Evolutionary conservation across 768 basidiomycete species (phyloP), one percentile per base, ranked within the genome.

Genomic region (Rhodosporidiobolus sp.): DNA sequence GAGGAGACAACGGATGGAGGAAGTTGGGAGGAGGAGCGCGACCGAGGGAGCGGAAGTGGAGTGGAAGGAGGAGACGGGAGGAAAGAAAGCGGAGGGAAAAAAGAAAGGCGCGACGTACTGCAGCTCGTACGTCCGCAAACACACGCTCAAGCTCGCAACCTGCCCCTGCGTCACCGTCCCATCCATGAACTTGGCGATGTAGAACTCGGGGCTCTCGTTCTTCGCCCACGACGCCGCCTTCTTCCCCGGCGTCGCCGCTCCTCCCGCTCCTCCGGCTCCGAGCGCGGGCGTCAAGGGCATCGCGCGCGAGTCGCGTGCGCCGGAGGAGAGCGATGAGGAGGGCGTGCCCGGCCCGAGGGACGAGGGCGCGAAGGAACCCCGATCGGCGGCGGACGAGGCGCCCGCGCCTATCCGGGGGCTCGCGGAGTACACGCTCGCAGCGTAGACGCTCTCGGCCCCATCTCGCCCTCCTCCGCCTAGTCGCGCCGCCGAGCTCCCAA

Each of bases 161-260:
- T 93, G 88, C 81, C 91, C 90, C 53, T 87, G 82, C 1, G 89
- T 93, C 61, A 96, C 88, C 3, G 90, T 90, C 70, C 87, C 87
- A 78, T 94, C 90, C 79, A 97, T 84, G 79, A 96, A 92, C 81
- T 89, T 92, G 81, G 88, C 87, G 74, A 98, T 87, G 79, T 93
- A 97, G 90, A 90, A 96, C 80, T 96, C 90, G 2, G 94, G 93
- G 16, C 90, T 87, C 50, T 79, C 79, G 72, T 89, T 88, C 65
- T 87, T 86, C 49, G 65, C 66, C 38, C 69, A 49, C 3, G 28
- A 22, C 64, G 60, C 28, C 45, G 34, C 32, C 64, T 46, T 48
- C 50, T 12, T 34, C 57, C 65, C 26, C 53, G 49, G n/a, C 22
- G 7, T 45, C 49, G 10, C 30, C 22, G 46, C 8, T 30, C 24